Percentiles rank a stretch among this genome's conserved stretches.
Conservation (phyloP, 805 yeast species). For the Cyberlindnera mycetangii region DNA sequence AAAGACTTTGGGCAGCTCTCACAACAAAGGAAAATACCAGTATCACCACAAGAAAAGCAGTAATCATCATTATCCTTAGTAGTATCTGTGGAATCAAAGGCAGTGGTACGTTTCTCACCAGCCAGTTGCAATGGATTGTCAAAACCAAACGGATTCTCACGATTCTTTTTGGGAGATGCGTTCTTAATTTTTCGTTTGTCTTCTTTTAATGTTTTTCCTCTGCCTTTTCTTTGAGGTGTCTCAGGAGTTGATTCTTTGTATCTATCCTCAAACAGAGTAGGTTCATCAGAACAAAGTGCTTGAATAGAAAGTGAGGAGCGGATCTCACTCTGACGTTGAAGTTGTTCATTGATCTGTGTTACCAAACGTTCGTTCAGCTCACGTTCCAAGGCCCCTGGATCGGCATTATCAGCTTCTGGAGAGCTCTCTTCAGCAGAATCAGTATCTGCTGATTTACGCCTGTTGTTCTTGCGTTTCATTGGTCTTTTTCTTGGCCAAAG, state of each 20-base stretch:
- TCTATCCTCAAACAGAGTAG: neutral
- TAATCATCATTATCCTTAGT: slow-evolving; percentile 72
- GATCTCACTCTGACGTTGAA: slow-evolving; percentile 22
- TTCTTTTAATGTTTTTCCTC: slow-evolving; percentile 9
- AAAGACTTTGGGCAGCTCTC: slow-evolving; percentile 91
- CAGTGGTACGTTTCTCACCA: slow-evolving; percentile 31
- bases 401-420: slow-evolving; percentile 5
- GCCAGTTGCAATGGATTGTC: slow-evolving; percentile 32
- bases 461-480: slow-evolving; percentile 23
- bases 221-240: slow-evolving; percentile 12
- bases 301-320: slow-evolving; percentile 11
- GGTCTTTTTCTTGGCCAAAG: slow-evolving; percentile 44
- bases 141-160: slow-evolving; percentile 45
- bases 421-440: slow-evolving; percentile 6
- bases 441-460: slow-evolving; percentile 10
- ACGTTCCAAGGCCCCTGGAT: slow-evolving; percentile 16
- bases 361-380: slow-evolving; percentile 8
- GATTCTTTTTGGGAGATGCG: slow-evolving; percentile 29
- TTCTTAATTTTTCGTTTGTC: slow-evolving; percentile 27
- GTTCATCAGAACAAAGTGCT: slow-evolving; percentile 3
- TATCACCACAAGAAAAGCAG: slow-evolving; percentile 86
- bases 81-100: slow-evolving; percentile 29
- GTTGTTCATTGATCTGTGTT: slow-evolving; percentile 19
- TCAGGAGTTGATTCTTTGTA: neutral
- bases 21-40: slow-evolving; percentile 90